Percentiles rank a stretch among this genome's conserved stretches.
These are phyloP conservation scores for Coprinellus aureogranulatus DNA, from an alignment of 768 basidiomycete species.

Conservation along the genomic window DNA sequence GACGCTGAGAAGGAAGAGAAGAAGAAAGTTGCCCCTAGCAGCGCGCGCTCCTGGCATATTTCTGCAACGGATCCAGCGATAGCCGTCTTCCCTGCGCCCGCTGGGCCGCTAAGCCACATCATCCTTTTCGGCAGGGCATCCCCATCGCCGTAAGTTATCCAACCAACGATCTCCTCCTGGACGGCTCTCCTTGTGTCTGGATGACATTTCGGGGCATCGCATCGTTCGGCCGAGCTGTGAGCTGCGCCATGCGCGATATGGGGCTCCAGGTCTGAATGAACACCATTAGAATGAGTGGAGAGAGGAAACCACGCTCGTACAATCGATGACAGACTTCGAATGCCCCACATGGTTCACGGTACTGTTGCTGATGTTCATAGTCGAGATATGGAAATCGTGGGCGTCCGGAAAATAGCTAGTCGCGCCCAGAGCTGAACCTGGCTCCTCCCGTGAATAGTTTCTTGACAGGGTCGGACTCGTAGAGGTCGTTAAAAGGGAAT, in stretches of 20 bases:
- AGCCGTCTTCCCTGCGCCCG: slow-evolving; percentile 11
- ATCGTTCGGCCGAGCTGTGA: slow-evolving; percentile 7
- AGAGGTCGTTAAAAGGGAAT: too few relatives aligned
- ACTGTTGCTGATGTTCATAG: too few relatives aligned
- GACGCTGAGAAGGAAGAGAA: slow-evolving; percentile 4
- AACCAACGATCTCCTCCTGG: slow-evolving; percentile 5
- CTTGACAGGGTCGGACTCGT: too few relatives aligned
- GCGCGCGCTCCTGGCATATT: background rate
- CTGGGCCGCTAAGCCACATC: slow-evolving; percentile 7
- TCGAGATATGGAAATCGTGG: too few relatives aligned
- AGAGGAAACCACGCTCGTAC: too few relatives aligned
- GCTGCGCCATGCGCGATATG: background rate
- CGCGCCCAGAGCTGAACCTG: too few relatives aligned
- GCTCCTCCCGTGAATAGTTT: too few relatives aligned
- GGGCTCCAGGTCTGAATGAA: background rate
- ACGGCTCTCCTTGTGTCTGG: background rate
- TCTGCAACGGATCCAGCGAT: slow-evolving; percentile 9
- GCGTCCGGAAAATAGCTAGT: too few relatives aligned
- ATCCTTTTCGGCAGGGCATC: background rate
- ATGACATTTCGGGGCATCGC: background rate
- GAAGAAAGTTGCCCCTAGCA: slow-evolving; percentile 9
- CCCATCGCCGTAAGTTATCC: background rate
- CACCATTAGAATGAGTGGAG: too few relatives aligned
- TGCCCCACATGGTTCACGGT: too few relatives aligned
- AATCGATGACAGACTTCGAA: too few relatives aligned